Evolutionary conservation across 129 eudicot genomes (phyloP).

Genomic region (Ambrosia trifida): DNA sequence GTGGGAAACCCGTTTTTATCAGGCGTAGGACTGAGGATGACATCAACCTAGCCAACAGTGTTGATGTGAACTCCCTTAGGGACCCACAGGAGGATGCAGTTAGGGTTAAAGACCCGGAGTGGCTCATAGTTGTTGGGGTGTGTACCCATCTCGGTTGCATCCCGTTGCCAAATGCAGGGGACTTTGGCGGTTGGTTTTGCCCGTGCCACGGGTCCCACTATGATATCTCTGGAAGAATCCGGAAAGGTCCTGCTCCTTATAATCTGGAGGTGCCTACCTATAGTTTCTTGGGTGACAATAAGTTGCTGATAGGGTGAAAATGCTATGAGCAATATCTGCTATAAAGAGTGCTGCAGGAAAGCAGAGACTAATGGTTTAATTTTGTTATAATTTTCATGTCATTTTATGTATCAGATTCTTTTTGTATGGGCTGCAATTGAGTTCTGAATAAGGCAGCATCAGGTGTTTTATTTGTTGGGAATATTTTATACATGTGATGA

Average conservation of each 20-base stretch:
- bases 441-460: conserved; percentile 42
- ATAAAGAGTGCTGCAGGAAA: conserved; percentile 19
- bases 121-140: conserved; percentile 83
- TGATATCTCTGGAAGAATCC: conserved; percentile 83
- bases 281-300: conserved; percentile 71
- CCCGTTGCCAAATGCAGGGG: conserved; percentile 89
- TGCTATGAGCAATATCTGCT: background rate
- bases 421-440: conserved; percentile 26
- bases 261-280: conserved; percentile 86
- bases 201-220: conserved; percentile 90
- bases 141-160: conserved; percentile 87
- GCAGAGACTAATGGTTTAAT: conserved; percentile 18
- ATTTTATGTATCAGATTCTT: conserved; percentile 30
- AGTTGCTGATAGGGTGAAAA: conserved; percentile 65
- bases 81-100: conserved; percentile 76
- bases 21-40: conserved; percentile 78
- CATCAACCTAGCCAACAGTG: conserved; percentile 70
- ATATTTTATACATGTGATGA: conserved; percentile 26
- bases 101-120: conserved; percentile 77
- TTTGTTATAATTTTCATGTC: conserved; percentile 22
- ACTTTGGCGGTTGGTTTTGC: conserved; percentile 88
- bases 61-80: conserved; percentile 59
- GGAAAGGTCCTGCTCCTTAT: conserved; percentile 88
- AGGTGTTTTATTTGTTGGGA: conserved; percentile 32
- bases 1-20: conserved; percentile 84